Evolutionary conservation across 2,329 filamentous ascomycete genomes (phyloP).

Genomic region (Diaporthe aspalathi): DNA sequence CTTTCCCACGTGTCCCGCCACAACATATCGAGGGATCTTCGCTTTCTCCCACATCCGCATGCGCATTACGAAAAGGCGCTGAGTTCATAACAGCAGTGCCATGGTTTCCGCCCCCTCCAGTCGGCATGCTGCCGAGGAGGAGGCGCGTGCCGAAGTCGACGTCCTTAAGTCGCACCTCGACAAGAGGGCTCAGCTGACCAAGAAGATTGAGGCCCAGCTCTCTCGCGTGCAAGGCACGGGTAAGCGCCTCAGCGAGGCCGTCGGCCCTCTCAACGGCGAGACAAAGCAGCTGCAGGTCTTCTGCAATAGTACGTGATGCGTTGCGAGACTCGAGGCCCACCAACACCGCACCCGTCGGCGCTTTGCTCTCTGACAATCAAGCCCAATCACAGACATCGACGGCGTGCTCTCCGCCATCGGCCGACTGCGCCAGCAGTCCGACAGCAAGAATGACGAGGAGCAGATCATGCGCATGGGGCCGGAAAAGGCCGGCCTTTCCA

Average conservation of each 20-base stretch:
- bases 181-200: conserved; percentile 92
- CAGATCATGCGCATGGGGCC: conserved; percentile 90
- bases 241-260: conserved; percentile 90
- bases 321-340: conserved; percentile 9
- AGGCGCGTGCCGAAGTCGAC: conserved; percentile 76
- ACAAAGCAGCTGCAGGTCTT: conserved; percentile 90
- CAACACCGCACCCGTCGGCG: background rate
- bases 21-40: background rate
- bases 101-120: conserved; percentile 41
- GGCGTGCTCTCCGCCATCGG: conserved; percentile 88
- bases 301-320: conserved; percentile 72
- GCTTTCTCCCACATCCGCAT: background rate
- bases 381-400: conserved; percentile 76
- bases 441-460: conserved; percentile 92
- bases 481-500: conserved; percentile 81
- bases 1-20: conserved; percentile 17
- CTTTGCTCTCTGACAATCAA: conserved; percentile 19
- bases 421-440: conserved; percentile 86
- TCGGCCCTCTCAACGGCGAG: conserved; percentile 91
- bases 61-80: background rate
- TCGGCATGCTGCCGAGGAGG: conserved; percentile 70
- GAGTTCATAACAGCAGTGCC: conserved; percentile 3
- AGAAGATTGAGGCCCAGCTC: conserved; percentile 93
- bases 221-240: conserved; percentile 87
- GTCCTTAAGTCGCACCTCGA: conserved; percentile 81